A percentile compares a stretch with the other conserved stretches of the same genome.
Evolutionary conservation across 352 stramenopile species (phyloP).

Genomic region (Phytopythium cucurbitacearum): DNA sequence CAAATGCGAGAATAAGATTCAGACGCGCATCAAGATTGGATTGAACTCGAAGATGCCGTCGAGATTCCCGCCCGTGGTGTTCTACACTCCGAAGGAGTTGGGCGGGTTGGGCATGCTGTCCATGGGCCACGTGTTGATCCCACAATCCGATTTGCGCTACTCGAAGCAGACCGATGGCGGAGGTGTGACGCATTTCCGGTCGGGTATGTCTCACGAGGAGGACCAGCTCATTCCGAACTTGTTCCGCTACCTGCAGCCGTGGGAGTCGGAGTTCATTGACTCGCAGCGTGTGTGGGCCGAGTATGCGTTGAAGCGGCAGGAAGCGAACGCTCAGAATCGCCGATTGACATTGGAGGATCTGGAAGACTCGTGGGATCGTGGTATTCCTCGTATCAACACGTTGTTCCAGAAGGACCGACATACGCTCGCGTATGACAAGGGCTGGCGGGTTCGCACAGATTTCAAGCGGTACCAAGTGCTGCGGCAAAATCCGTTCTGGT

Average conservation of each 20-base stretch:
- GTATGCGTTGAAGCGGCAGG: constrained; percentile 99
- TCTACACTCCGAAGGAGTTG: constrained; percentile 99
- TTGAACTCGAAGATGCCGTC: constrained; percentile 99
- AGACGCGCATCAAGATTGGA: constrained; percentile 99
- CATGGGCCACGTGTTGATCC: constrained; percentile 99
- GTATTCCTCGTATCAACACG: constrained; percentile 97
- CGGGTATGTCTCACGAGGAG: constrained; percentile 96
- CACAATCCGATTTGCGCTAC: constrained; percentile 98
- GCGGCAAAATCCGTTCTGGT: constrained; percentile 99
- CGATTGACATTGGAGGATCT: constrained; percentile 98
- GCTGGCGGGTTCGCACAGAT: constrained; percentile 97
- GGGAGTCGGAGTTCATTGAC: constrained; percentile 99
- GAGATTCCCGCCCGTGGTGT: constrained; percentile 98
- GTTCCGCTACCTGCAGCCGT: constrained; percentile 98
- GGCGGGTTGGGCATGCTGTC: constrained; percentile 99
- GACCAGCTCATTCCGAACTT: constrained; percentile 99
- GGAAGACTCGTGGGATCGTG: constrained; percentile 99
- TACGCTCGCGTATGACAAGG: constrained; percentile 99
- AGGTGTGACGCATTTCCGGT: constrained; percentile 99
- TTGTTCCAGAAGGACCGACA: constrained; percentile 98
- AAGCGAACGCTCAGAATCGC: constrained; percentile 98
- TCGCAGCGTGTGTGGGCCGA: constrained; percentile 99
- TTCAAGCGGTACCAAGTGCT: constrained; percentile 99
- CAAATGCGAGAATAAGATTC: constrained; percentile 99
- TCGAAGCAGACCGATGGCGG: constrained; percentile 98